Percentiles rank a stretch among this genome's conserved stretches.
Evolutionary conservation across 768 basidiomycete species (phyloP).

Genomic region (Mycena chlorophos): DNA sequence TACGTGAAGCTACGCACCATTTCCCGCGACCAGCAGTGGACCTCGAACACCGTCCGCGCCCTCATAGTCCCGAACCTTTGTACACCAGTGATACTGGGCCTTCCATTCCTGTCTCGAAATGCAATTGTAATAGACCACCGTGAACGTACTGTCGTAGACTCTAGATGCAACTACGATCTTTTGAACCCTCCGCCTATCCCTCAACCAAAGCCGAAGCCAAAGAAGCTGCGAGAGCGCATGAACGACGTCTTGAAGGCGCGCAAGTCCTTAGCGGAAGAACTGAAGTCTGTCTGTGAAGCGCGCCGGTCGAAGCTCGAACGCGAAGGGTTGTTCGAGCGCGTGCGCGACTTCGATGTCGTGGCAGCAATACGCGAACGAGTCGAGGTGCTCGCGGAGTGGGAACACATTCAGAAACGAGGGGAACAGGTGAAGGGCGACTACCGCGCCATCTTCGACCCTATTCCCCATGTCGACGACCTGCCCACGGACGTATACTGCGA

Average conservation of each 20-base stretch:
- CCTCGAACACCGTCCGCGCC: background rate
- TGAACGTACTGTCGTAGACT: background rate
- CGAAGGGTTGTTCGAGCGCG: background rate
- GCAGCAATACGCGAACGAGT: background rate
- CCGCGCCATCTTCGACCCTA: conserved; percentile 18
- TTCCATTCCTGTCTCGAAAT: background rate
- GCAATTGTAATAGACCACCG: background rate
- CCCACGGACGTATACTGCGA: conserved; percentile 23
- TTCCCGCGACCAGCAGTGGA: background rate
- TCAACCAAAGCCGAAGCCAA: background rate
- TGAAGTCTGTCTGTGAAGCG: background rate
- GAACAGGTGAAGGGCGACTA: conserved; percentile 11
- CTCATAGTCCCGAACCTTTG: conserved; percentile 2
- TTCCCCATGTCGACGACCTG: conserved; percentile 25
- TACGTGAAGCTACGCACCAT: background rate
- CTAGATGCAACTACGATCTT: conserved; percentile 10
- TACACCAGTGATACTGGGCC: conserved; percentile 1
- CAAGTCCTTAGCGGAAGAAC: background rate
- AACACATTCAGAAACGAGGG: background rate
- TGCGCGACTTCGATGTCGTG: background rate
- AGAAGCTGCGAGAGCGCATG: background rate
- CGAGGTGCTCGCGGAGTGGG: background rate
- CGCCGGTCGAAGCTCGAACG: background rate
- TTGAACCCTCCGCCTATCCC: conserved; percentile 12
- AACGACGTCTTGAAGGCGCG: background rate